These are phyloP conservation scores for Gossypium davidsonii DNA, from an alignment of 441 rosid genomes.

Conservation along the genomic window DNA sequence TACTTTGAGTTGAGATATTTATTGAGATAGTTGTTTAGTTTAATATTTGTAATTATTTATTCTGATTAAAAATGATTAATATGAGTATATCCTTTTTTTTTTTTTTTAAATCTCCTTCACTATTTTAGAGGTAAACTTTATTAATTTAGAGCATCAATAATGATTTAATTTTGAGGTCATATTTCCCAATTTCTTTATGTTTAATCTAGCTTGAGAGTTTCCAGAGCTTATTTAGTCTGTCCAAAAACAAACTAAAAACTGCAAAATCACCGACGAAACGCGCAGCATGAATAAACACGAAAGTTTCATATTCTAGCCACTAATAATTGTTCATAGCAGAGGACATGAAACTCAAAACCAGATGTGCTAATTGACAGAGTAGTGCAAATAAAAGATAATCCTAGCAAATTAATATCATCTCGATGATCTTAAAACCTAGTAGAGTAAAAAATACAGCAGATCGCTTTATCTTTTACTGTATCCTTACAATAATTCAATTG, in stretches of 20 bases:
- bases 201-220: neutral
- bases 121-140: neutral
- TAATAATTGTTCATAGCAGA: neutral
- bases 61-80: neutral
- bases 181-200: neutral
- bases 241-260: neutral
- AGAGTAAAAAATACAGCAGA: neutral
- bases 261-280: neutral
- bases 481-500: neutral
- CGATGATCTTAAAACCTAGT: constrained; percentile 1
- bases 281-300: neutral
- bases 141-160: neutral
- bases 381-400: neutral
- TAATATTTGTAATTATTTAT: neutral
- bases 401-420: neutral
- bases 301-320: neutral
- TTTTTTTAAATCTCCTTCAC: neutral
- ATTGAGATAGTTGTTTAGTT: neutral
- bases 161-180: neutral
- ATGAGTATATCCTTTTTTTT: too few species aligned
- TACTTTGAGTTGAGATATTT: neutral
- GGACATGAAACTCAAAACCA: neutral
- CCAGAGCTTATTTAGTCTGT: neutral
- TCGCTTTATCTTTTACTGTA: neutral
- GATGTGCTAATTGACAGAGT: neutral